Conservation (phyloP, 83 land plant species). For the Thuja plicata region DNA sequence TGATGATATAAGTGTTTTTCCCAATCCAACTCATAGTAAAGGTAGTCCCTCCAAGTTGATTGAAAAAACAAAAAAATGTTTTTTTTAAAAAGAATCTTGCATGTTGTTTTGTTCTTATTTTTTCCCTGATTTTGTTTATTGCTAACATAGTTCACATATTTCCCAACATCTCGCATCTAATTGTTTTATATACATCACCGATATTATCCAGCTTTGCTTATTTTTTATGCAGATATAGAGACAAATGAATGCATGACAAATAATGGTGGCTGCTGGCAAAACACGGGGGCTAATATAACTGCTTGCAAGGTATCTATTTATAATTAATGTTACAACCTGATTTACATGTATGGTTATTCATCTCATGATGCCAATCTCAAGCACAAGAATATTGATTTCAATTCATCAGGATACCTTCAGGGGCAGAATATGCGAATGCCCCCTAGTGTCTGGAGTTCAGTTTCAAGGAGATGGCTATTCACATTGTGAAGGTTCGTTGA, state of each 20-base stretch:
- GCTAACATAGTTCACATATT: not conserved
- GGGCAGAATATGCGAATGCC: slow-evolving; percentile 58
- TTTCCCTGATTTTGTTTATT: not conserved
- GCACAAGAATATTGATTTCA: not conserved
- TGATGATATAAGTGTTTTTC: slow-evolving; percentile 25
- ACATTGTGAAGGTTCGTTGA: slow-evolving; percentile 35
- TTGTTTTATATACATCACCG: not conserved
- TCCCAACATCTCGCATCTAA: not conserved
- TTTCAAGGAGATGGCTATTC: slow-evolving; percentile 67
- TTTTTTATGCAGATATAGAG: slow-evolving; percentile 33
- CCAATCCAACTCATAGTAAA: not conserved
- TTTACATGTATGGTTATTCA: not conserved
- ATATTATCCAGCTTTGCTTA: not conserved
- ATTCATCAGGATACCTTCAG: slow-evolving; percentile 55
- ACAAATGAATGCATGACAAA: slow-evolving; percentile 51
- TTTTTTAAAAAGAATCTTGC: not conserved
- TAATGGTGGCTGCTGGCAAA: slow-evolving; percentile 56
- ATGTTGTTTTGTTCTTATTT: not conserved
- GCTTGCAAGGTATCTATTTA: slow-evolving; percentile 42
- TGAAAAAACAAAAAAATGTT: too few species aligned
- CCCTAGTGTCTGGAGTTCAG: slow-evolving; percentile 54
- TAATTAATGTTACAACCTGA: not conserved
- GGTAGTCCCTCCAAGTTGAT: not conserved
- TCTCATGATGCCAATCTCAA: not conserved
- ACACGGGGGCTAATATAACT: slow-evolving; percentile 24